phyloP scores from a whole-genome alignment of 2,329 filamentous ascomycete species.

The Pseudocercospora fijiensis region DNA sequence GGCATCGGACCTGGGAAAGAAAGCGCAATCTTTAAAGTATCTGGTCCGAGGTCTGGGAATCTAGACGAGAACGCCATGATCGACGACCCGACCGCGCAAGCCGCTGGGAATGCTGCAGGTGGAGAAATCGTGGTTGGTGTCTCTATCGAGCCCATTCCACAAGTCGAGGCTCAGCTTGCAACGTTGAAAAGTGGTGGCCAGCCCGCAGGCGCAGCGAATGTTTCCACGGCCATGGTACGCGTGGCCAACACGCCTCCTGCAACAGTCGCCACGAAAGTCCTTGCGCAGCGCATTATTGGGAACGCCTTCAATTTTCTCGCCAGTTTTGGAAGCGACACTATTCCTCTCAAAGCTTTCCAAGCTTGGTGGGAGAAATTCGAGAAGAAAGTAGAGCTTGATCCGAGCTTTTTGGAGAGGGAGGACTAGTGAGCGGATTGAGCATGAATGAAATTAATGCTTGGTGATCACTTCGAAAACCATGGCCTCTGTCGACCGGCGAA shows the following conservation, averaged over 20 bases:
- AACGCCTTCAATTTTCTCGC: slow-evolving; percentile 97
- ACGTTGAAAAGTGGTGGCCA: slow-evolving; percentile 51
- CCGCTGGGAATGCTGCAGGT: slow-evolving; percentile 25
- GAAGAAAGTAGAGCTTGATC: slow-evolving; percentile 77
- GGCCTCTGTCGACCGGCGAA: neutral
- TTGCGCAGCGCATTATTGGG: slow-evolving; percentile 91
- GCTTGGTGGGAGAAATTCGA: slow-evolving; percentile 99
- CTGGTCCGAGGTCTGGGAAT: slow-evolving; percentile 45
- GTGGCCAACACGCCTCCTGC: slow-evolving; percentile 21
- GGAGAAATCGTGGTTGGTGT: slow-evolving; percentile 73
- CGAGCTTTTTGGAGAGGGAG: slow-evolving; percentile 71
- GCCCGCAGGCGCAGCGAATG: neutral
- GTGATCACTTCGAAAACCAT: neutral
- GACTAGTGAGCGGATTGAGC: neutral
- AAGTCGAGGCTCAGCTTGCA: slow-evolving; percentile 69
- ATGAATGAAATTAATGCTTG: neutral
- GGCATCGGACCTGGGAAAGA: slow-evolving; percentile 88
- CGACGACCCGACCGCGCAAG: slow-evolving; percentile 38
- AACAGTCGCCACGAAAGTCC: slow-evolving; percentile 65
- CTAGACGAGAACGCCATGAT: slow-evolving; percentile 53
- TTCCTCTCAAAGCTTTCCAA: slow-evolving; percentile 91
- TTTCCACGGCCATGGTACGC: slow-evolving; percentile 40
- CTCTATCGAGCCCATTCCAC: slow-evolving; percentile 71
- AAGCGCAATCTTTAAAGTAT: slow-evolving; percentile 83
- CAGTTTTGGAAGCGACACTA: slow-evolving; percentile 83